Evolutionary conservation across 305 asterid genomes (phyloP).

Genomic region (Plantago coronopus): DNA sequence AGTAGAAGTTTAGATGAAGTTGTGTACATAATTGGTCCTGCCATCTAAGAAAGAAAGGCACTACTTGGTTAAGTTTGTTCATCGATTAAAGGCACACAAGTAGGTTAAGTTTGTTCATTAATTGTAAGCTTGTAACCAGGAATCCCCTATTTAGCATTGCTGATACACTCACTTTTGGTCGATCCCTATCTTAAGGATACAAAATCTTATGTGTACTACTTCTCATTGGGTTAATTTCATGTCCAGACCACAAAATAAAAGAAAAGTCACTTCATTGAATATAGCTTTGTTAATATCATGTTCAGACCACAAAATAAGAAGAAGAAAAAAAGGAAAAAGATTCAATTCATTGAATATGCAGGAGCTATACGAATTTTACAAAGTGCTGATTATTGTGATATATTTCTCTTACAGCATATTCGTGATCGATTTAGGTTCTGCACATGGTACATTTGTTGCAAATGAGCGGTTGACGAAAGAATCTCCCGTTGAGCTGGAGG

Average conservation of each 20-base stretch:
- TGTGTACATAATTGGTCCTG: background rate
- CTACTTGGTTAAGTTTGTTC: constrained; percentile 7
- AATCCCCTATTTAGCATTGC: too few relatives aligned
- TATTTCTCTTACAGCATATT: constrained; percentile 61
- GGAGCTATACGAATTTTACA: background rate
- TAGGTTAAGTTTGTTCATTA: constrained; percentile 8
- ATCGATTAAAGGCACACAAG: background rate
- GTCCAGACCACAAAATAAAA: too few relatives aligned
- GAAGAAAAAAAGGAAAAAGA: too few relatives aligned
- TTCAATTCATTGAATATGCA: constrained; percentile 3
- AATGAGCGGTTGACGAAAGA: constrained; percentile 83
- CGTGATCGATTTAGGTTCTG: constrained; percentile 94
- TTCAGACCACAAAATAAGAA: too few relatives aligned
- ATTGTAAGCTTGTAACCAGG: too few relatives aligned
- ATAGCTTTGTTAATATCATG: background rate
- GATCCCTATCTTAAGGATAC: too few relatives aligned
- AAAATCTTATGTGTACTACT: too few relatives aligned
- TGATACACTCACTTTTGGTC: too few relatives aligned
- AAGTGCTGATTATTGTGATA: constrained; percentile 20
- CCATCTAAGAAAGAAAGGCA: background rate
- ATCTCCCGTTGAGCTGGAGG: constrained; percentile 86
- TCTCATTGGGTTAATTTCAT: too few relatives aligned
- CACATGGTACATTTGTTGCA: constrained; percentile 97
- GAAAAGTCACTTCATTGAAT: constrained; percentile 1
- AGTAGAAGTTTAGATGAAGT: constrained; percentile 2